phyloP scores from a whole-genome alignment of 2,329 filamentous ascomycete species.

The Sporothrix curviconia region DNA sequence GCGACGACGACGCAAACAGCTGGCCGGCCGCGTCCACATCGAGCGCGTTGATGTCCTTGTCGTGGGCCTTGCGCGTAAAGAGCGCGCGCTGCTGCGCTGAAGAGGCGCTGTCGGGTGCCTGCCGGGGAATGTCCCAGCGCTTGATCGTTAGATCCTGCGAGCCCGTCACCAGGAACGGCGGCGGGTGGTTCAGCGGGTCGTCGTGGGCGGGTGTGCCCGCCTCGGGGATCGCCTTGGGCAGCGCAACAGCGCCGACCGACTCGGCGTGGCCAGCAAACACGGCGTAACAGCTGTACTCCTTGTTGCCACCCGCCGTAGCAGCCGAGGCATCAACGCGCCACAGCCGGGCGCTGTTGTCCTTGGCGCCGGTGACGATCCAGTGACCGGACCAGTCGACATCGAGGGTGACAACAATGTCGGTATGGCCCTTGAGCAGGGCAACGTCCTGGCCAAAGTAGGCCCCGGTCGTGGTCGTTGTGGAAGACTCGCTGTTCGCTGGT shows the following conservation, averaged over 20 bases:
- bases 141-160: conserved; percentile 96
- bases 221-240: conserved; percentile 64
- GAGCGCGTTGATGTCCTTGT: conserved; percentile 97
- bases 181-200: conserved; percentile 72
- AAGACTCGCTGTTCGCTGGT: not conserved
- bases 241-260: conserved; percentile 80
- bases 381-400: conserved; percentile 95
- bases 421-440: conserved; percentile 77
- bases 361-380: conserved; percentile 93
- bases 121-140: conserved; percentile 73
- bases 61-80: conserved; percentile 91
- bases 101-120: conserved; percentile 35
- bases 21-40: conserved; percentile 67
- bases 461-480: conserved; percentile 26
- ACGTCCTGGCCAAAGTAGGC: conserved; percentile 86
- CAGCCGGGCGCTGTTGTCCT: conserved; percentile 88
- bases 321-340: conserved; percentile 70
- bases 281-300: conserved; percentile 50
- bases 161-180: conserved; percentile 79
- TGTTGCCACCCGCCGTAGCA: conserved; percentile 37
- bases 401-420: conserved; percentile 91
- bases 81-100: conserved; percentile 53
- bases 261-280: conserved; percentile 86
- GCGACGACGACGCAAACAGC: conserved; percentile 92
- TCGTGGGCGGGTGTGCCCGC: conserved; percentile 63